Evolutionary conservation across 2,329 filamentous ascomycete species (phyloP).

Genomic region (Falciphora oryzae): DNA sequence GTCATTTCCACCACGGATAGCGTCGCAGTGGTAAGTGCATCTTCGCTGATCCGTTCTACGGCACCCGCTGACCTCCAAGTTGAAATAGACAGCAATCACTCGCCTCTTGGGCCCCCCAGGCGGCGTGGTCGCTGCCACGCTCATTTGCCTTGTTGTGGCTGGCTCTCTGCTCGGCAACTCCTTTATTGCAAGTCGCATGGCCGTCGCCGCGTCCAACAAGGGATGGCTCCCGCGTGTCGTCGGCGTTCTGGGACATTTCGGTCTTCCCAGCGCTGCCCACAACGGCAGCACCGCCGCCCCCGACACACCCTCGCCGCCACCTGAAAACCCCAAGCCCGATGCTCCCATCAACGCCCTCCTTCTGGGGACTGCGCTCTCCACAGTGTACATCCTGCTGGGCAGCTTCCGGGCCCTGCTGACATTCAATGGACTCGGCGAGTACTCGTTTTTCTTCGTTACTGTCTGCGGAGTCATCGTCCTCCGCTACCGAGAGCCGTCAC

Average conservation of each 20-base stretch:
- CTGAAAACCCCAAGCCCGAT: slow-evolving; percentile 30
- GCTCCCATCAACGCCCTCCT: slow-evolving; percentile 50
- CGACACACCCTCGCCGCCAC: slow-evolving; percentile 8
- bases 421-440: slow-evolving; percentile 54
- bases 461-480: slow-evolving; percentile 53
- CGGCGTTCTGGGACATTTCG: slow-evolving; percentile 32
- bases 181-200: slow-evolving; percentile 56
- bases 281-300: slow-evolving; percentile 26
- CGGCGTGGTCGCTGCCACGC: slow-evolving; percentile 46
- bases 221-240: slow-evolving; percentile 44
- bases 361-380: slow-evolving; percentile 41
- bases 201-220: slow-evolving; percentile 50
- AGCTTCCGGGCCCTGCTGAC: slow-evolving; percentile 55
- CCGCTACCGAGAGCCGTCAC: slow-evolving; percentile 47
- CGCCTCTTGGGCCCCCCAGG: slow-evolving; percentile 47
- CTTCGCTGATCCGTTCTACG: neutral
- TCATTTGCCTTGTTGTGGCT: slow-evolving; percentile 56
- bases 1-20: slow-evolving; percentile 53
- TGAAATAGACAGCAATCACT: slow-evolving; percentile 45
- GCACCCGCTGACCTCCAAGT: slow-evolving; percentile 8
- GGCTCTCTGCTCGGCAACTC: slow-evolving; percentile 58
- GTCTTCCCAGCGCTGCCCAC: slow-evolving; percentile 11
- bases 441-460: slow-evolving; percentile 59
- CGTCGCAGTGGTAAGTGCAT: slow-evolving; percentile 50
- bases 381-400: slow-evolving; percentile 54